Base-by-base conservation (phyloP, 495 filamentous ascomycete species). In the Aspergillus baeticus region DNA sequence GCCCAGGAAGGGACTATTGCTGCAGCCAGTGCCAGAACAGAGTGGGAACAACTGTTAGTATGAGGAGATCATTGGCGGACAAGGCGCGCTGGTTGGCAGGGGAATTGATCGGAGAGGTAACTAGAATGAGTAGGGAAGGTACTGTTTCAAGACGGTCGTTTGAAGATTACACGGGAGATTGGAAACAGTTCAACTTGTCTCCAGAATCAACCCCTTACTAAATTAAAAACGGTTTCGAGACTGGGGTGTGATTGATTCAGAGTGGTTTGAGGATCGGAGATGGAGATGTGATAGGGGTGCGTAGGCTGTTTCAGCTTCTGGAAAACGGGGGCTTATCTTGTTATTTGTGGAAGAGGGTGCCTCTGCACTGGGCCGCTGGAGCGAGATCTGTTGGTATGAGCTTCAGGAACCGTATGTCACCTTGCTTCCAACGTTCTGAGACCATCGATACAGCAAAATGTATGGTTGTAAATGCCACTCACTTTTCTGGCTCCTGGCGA, bases 11-110 rank as follows among this genome's bases (percentile, higher is more conserved):
- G 15, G 39, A 52, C 36, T 52, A 42, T 42, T 17, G n/a, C 49
- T 52, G 49, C 49, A 52, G 20, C 37, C 34, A 46, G 23, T 31
- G 14, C 14, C 43, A 33, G 33, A 49, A 17, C 31, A 13, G 6
- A 17, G 29, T 36, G 29, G 33, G 21, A 46, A 57, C 54, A 10
- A 36, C n/a, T 3, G 2, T 18, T 22, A 17, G 14, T 1, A 6
- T 6, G 14, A 15, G 34, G 6, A 18, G 20, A 35, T 57, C 38
- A 63, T 63, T 63, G 57, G 61, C 14, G 0, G 22, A 47, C 35
- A 60, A 63, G 52, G 51, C 61, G 61, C 57, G 61, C 59, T 54
- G 37, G 50, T n/a, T 18, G n/a, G n/a, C 3, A 29, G 14, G 13
- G 44, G 44, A 35, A n/a, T 15, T 41, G 41, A 22, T 10, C 7